Conservation (phyloP, 768 basidiomycete genomes). For the Gyrodon lividus region DNA sequence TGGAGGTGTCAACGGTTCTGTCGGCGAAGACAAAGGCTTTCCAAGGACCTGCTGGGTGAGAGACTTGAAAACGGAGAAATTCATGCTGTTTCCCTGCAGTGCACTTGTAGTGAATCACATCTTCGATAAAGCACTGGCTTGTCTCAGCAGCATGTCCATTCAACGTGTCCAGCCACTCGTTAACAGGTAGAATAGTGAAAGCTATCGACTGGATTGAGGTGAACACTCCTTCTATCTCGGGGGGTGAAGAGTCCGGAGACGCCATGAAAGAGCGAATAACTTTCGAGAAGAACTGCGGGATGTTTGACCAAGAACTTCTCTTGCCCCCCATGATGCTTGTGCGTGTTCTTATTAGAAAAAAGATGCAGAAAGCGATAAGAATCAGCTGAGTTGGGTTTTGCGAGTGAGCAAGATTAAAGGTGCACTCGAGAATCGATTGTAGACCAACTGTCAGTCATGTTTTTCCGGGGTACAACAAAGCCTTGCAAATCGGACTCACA, state of each 20-base stretch:
- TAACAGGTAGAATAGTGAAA: too few relatives aligned
- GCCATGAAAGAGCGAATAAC: not conserved
- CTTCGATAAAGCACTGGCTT: not conserved
- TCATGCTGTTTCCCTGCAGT: not conserved
- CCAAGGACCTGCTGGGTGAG: not conserved
- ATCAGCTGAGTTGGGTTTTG: not conserved
- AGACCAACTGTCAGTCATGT: too few relatives aligned
- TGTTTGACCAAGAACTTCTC: too few relatives aligned
- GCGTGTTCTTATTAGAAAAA: not conserved
- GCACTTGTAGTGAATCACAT: not conserved
- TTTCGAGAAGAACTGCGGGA: not conserved
- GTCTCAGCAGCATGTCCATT: too few relatives aligned
- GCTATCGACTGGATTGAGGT: too few relatives aligned
- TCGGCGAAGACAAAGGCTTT: not conserved
- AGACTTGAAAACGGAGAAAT: not conserved
- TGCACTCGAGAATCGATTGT: not conserved
- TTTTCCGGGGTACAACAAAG: too few relatives aligned
- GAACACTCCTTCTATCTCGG: not conserved
- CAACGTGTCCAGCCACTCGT: too few relatives aligned
- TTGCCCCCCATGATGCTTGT: not conserved
- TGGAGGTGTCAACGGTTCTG: not conserved
- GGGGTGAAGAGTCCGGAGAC: too few relatives aligned
- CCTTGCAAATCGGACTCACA: too few relatives aligned
- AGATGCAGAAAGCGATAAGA: not conserved
- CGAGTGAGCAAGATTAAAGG: not conserved